Evolutionary conservation across 192 early-diverging fungal species (phyloP).

Genomic region (Geranomyces variabilis): DNA sequence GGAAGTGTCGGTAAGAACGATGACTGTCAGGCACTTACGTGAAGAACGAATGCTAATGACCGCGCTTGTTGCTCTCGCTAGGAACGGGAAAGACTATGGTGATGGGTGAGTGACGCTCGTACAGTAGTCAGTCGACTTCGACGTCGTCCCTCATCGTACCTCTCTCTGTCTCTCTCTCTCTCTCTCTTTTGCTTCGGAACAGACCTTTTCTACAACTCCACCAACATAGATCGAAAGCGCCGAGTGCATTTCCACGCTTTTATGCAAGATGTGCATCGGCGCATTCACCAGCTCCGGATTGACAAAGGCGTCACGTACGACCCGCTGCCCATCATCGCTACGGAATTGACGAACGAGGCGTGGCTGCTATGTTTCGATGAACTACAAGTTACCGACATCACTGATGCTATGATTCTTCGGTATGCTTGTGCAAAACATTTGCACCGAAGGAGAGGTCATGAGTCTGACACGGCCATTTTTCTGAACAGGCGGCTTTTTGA

Average conservation of each 20-base stretch:
- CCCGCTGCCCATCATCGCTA: conserved; percentile 63
- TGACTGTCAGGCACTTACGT: too few relatives aligned
- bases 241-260: conserved; percentile 98
- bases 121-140: neutral
- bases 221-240: conserved; percentile 71
- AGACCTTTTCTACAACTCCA: conserved; percentile 85
- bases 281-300: conserved; percentile 46
- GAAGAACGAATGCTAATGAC: too few relatives aligned
- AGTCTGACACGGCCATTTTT: neutral
- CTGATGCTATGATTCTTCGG: conserved; percentile 93
- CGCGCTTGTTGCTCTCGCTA: neutral
- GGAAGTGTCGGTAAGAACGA: conserved; percentile 41
- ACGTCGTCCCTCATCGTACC: neutral
- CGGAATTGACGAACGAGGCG: conserved; percentile 77
- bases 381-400: conserved; percentile 97
- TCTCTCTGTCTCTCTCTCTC: neutral
- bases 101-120: conserved; percentile 55
- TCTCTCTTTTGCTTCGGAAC: conserved; percentile 1
- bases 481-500: conserved; percentile 49
- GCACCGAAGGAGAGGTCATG: conserved; percentile 49
- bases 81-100: conserved; percentile 90
- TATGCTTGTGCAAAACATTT: conserved; percentile 12
- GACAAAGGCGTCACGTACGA: conserved; percentile 31
- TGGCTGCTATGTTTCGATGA: conserved; percentile 96
- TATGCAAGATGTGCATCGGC: conserved; percentile 90